Conservation (phyloP, 305 asterid species). For the Withania somnifera region DNA sequence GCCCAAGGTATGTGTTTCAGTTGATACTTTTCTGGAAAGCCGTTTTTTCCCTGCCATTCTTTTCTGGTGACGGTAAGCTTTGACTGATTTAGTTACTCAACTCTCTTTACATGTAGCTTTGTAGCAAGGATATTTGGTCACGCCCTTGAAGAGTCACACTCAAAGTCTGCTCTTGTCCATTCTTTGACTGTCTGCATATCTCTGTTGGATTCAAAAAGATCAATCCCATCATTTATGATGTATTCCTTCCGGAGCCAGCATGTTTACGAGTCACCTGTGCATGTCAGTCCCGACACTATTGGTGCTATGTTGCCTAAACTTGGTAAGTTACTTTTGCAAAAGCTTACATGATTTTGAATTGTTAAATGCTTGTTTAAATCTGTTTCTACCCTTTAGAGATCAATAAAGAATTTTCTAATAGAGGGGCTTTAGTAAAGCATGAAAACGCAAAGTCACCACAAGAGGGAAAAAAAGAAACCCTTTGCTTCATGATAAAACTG, state of each 20-base stretch:
- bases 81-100: background rate
- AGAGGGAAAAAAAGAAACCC: background rate
- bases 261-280: conserved; percentile 55
- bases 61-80: background rate
- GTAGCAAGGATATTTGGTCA: conserved; percentile 78
- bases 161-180: conserved; percentile 77
- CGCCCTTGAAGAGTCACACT: conserved; percentile 70
- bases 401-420: background rate
- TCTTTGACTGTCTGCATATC: conserved; percentile 86
- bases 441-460: background rate
- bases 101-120: conserved; percentile 46
- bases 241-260: conserved; percentile 78
- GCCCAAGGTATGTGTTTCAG: conserved; percentile 41
- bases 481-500: background rate
- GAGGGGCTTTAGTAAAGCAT: background rate
- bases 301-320: conserved; percentile 94
- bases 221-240: conserved; percentile 58
- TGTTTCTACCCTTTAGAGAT: background rate
- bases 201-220: conserved; percentile 85
- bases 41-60: background rate
- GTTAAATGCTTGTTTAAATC: no score
- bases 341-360: background rate
- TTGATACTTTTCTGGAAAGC: background rate
- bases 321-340: conserved; percentile 31
- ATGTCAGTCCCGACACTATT: conserved; percentile 68